Base-by-base conservation (phyloP, 1,284 basidiomycete species). In the Waitea zeae region DNA sequence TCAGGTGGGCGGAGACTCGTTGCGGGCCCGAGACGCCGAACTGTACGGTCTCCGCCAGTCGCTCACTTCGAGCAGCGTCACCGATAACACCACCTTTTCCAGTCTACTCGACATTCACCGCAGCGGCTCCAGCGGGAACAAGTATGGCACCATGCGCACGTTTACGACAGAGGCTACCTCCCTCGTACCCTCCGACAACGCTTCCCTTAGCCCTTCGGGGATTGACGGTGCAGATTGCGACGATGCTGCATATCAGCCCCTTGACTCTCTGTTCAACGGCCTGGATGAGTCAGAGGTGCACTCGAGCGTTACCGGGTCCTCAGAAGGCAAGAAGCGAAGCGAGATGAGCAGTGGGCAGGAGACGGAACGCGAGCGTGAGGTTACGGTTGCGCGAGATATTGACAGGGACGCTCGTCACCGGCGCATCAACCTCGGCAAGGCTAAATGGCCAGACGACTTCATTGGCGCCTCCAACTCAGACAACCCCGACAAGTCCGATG, bases 401-500 rank as follows among this genome's bases (percentile, higher is more conserved):
- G n/a, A n/a, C n/a, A n/a, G n/a, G n/a, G n/a, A n/a, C n/a, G n/a
- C n/a, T n/a, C 43, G 49, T 37, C 54, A 54, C 40, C 56, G 41
- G 35, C 40, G 38, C 35, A 59, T 80, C 42, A 64, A 71, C 39
- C 66, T 81, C 33, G 70, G 72, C 28, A 78, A 83, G 50, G 79
- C 75, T 38, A 81, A 78, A 51, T 82, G 78, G 77, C 79, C 81
- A 1, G 78, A 83, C 48, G 80, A 83, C 50, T 81, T 81, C 47
- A 49, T 81, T 38, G 68, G 70, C 45, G 69, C 58, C 15, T 67
- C 15, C 6, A 17, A 14, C 29, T 14, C 7, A 26, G 7, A 26
- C 7, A 26, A n/a, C 22, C n/a, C n/a, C n/a, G n/a, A n/a, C n/a
- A 26, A n/a, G 9, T 75, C 43, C 58, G 59, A 38, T 39, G 49